Evolutionary conservation across 495 filamentous ascomycete species (phyloP), one percentile per base, ranked within the genome.

Genomic region (Tuber melanosporum): DNA sequence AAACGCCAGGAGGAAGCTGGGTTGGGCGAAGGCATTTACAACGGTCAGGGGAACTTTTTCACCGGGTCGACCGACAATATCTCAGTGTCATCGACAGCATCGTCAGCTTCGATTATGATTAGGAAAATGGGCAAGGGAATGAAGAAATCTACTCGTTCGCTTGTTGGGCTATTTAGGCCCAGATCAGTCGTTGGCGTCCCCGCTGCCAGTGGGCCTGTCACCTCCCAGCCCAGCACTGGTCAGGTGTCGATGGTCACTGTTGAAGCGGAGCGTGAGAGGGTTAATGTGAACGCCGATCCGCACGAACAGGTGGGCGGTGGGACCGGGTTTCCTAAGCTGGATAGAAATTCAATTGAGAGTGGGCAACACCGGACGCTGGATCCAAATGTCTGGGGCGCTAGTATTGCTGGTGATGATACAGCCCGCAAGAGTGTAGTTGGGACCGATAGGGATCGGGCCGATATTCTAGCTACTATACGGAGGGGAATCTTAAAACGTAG

Each of bases 91-190:
- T 98, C 96, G 19, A 98, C 95, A 26, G 95, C 95, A 44, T 98
- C 96, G 10, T 99, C 95, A 36, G 95, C 95, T 41, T 98, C 96
- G 49, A 91, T 99, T 78, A 99, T 99, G 95, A 94, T 99, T 82
- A 90, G 95, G 44, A 99, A 99, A 87, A 98, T 99, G 96, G 96
- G 95, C 81, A 92, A 93, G 77, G 94, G 96, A 36, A 92, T 98
- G 91, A 99, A 97, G 89, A 94, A 93, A 84, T 91, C 92, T 26
- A 92, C 91, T 39, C 87, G 94, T 46, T 98, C 94, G 14, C 88
- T 99, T 70, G 96, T 97, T 80, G 95, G 95, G 43, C 87, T 99
- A 15, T 99, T 99, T 86, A 88, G 95, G 77, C 95, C 95, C 0
- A 98, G 97, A 85, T 97, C 95, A 3, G 87, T 96, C 46, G 88